Conservation (phyloP, 2,329 filamentous ascomycete genomes). For the Ophiostoma novo-ulmi region DNA sequence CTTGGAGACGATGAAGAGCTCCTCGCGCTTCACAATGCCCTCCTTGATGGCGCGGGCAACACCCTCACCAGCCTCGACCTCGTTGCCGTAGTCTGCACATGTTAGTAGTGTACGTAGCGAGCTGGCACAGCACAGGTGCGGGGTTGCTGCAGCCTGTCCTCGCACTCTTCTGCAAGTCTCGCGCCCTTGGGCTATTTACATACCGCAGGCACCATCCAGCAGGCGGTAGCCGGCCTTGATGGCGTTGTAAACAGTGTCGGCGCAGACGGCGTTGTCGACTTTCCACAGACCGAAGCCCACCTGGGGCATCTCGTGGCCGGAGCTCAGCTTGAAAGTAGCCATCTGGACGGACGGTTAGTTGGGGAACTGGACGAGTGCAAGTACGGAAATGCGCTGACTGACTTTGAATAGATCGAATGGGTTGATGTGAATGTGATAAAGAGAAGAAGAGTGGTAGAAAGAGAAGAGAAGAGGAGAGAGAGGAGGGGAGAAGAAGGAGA, state of each 20-base stretch:
- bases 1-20: constrained; percentile 90
- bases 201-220: constrained; percentile 57
- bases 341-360: constrained; percentile 31
- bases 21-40: constrained; percentile 73
- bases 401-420: constrained; percentile 5
- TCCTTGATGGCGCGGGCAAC: constrained; percentile 75
- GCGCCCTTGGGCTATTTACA: constrained; percentile 31
- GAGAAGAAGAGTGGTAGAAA: background rate
- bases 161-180: background rate
- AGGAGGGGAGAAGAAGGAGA: background rate
- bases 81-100: constrained; percentile 72
- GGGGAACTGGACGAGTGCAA: background rate
- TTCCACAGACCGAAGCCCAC: constrained; percentile 81
- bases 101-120: constrained; percentile 9
- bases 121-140: background rate
- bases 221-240: constrained; percentile 60
- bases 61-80: constrained; percentile 71
- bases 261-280: constrained; percentile 65
- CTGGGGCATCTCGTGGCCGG: constrained; percentile 65
- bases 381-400: background rate
- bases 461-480: background rate
- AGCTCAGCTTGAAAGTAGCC: constrained; percentile 56
- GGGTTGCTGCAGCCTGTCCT: background rate
- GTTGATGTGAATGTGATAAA: background rate
- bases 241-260: constrained; percentile 73